A percentile compares a stretch with the other conserved stretches of the same genome.
phyloP scores from a whole-genome alignment of 2,329 filamentous ascomycete species.

The Epichloe glyceriae region DNA sequence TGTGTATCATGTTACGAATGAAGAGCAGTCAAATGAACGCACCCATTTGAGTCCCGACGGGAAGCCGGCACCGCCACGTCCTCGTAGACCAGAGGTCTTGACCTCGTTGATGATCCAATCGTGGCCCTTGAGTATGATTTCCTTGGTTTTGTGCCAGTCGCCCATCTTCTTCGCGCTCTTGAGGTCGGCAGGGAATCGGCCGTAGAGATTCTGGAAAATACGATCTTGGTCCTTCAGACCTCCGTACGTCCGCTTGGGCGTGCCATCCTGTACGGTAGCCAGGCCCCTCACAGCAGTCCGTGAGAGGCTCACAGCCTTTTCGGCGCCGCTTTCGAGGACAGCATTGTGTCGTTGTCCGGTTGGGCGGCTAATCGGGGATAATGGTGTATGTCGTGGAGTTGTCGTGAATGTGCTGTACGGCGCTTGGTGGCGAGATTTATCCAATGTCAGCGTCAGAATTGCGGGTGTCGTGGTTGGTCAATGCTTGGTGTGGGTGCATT shows the following conservation, averaged over 20 bases:
- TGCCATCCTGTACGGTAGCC: conserved; percentile 66
- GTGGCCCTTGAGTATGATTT: conserved; percentile 92
- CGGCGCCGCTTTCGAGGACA: conserved; percentile 31
- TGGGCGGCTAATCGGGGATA: conserved; percentile 8
- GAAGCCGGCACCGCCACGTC: conserved; percentile 94
- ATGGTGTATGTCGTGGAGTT: conserved; percentile 14
- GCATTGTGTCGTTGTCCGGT: conserved; percentile 26
- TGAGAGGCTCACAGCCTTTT: conserved; percentile 27
- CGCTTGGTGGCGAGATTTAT: conserved; percentile 22
- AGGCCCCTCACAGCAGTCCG: conserved; percentile 50
- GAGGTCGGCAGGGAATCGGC: conserved; percentile 79
- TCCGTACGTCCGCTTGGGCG: conserved; percentile 62
- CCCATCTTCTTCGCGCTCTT: conserved; percentile 96
- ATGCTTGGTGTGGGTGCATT: conserved; percentile 19
- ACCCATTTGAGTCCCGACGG: conserved; percentile 99
- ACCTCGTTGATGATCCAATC: conserved; percentile 98
- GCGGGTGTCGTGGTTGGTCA: conserved; percentile 28
- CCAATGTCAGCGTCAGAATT: conserved; percentile 25
- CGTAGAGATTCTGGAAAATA: conserved; percentile 98
- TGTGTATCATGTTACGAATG: not conserved
- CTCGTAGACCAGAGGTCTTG: conserved; percentile 90
- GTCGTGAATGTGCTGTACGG: conserved; percentile 20
- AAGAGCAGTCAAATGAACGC: conserved; percentile 25
- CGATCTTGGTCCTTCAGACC: conserved; percentile 92
- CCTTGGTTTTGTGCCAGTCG: conserved; percentile 99